These are phyloP conservation scores for Debaryomyces nepalensis DNA, from an alignment of 1,139 yeast species.

Conservation along the genomic window DNA sequence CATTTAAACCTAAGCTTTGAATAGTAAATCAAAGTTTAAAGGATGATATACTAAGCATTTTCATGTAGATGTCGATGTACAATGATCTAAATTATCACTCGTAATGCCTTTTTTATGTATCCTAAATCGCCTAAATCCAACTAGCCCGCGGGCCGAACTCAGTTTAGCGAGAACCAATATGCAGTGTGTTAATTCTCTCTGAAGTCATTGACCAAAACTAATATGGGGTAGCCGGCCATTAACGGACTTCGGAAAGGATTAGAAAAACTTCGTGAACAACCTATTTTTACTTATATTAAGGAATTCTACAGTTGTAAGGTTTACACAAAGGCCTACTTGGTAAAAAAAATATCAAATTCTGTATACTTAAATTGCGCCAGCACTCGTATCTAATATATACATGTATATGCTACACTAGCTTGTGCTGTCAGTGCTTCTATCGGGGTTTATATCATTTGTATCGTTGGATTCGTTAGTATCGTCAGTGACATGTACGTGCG, in stretches of 20 bases:
- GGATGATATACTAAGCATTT: too few species aligned
- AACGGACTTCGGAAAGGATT: too few species aligned
- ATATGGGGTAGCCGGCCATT: too few species aligned
- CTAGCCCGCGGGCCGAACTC: slow-evolving; percentile 4
- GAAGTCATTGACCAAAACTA: too few species aligned
- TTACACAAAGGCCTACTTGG: neutral
- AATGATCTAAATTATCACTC: neutral
- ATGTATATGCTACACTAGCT: neutral
- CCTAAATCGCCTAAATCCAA: slow-evolving; percentile 3
- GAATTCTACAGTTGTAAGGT: neutral
- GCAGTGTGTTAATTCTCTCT: slow-evolving; percentile 1
- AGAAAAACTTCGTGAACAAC: too few species aligned
- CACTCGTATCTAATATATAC: neutral
- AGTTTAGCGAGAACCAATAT: neutral
- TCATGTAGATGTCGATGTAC: neutral
- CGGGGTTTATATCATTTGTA: neutral
- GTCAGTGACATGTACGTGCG: neutral
- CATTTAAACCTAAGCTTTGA: too few species aligned
- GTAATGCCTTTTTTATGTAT: slow-evolving; percentile 3
- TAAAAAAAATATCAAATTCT: too few species aligned
- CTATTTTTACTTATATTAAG: too few species aligned
- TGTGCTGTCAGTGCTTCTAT: slow-evolving; percentile 1
- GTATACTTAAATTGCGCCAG: slow-evolving; percentile 1
- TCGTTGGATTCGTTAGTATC: slow-evolving; percentile 2
- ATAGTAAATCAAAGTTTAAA: too few species aligned